Percentiles rank a stretch among this genome's conserved stretches.
These are phyloP conservation scores for Ormosia emarginata DNA, from an alignment of 306 rosid species.

Conservation along the genomic window DNA sequence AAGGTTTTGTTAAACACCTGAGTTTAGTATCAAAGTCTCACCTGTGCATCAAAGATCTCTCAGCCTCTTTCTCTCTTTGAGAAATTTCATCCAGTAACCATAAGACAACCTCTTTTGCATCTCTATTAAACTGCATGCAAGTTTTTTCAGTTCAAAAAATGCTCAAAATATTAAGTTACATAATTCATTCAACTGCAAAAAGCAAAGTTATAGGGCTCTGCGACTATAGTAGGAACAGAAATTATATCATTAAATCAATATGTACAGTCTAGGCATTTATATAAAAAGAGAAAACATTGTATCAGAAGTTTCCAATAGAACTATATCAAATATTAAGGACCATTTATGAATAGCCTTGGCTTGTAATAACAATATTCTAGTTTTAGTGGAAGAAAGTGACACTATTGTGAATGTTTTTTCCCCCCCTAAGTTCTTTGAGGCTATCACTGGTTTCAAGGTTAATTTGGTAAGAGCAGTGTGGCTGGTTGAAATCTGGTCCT, in stretches of 20 bases:
- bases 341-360: neutral
- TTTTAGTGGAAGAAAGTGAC: no score
- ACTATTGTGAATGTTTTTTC: no score
- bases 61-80: slow-evolving; percentile 36
- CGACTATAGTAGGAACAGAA: neutral
- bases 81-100: slow-evolving; percentile 39
- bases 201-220: neutral
- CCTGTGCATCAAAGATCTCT: slow-evolving; percentile 48
- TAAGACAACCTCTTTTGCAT: neutral
- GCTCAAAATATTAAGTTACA: neutral
- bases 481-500: no score
- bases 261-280: neutral
- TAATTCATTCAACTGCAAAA: neutral
- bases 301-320: neutral
- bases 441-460: no score
- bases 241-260: neutral
- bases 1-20: neutral
- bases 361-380: neutral
- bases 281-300: neutral
- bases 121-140: slow-evolving; percentile 1
- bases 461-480: no score
- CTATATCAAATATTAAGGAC: neutral
- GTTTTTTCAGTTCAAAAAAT: neutral
- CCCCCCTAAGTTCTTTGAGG: no score
- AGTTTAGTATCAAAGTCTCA: slow-evolving; percentile 5